Conservation (phyloP, 495 filamentous ascomycete species). For the Haplographium delicatum region DNA sequence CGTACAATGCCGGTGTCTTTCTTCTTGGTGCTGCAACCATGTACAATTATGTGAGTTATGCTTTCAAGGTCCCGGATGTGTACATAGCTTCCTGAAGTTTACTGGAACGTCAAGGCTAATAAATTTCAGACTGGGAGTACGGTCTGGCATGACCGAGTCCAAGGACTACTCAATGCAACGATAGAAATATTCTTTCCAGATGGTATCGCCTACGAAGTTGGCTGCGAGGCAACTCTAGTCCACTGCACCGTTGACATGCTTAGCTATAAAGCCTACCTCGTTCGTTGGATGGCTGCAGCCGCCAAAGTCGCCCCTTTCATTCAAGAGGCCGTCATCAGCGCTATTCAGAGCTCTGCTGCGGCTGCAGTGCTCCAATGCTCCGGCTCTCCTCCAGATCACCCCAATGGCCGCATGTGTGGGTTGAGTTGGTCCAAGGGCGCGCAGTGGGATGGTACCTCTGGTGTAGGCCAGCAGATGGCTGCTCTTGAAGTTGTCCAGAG, state of each 20-base stretch:
- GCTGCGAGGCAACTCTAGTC: constrained; percentile 51
- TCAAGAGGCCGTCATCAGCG: constrained; percentile 30
- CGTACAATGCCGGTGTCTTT: constrained; percentile 68
- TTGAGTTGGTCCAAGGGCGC: constrained; percentile 51
- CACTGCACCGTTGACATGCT: constrained; percentile 63
- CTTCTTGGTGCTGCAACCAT: constrained; percentile 67
- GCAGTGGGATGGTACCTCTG: constrained; percentile 43
- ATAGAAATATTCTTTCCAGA: constrained; percentile 49
- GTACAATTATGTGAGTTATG: constrained; percentile 76
- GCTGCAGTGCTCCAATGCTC: constrained; percentile 63
- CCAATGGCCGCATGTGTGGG: constrained; percentile 51
- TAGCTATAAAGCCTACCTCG: constrained; percentile 74
- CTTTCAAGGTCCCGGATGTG: too few species aligned
- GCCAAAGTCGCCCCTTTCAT: constrained; percentile 49
- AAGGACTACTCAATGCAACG: constrained; percentile 42
- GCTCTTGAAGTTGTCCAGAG: constrained; percentile 45
- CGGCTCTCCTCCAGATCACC: constrained; percentile 43
- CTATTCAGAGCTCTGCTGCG: constrained; percentile 52
- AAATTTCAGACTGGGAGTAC: constrained; percentile 51
- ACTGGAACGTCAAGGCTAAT: constrained; percentile 40
- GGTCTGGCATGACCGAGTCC: constrained; percentile 30
- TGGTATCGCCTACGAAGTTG: constrained; percentile 55
- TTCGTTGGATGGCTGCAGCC: constrained; percentile 66
- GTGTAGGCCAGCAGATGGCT: constrained; percentile 52
- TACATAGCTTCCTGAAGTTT: constrained; percentile 47